A percentile compares a stretch with the other conserved stretches of the same genome.
phyloP scores from a whole-genome alignment of 139 green algal species.

The Coelastrella sp. region DNA sequence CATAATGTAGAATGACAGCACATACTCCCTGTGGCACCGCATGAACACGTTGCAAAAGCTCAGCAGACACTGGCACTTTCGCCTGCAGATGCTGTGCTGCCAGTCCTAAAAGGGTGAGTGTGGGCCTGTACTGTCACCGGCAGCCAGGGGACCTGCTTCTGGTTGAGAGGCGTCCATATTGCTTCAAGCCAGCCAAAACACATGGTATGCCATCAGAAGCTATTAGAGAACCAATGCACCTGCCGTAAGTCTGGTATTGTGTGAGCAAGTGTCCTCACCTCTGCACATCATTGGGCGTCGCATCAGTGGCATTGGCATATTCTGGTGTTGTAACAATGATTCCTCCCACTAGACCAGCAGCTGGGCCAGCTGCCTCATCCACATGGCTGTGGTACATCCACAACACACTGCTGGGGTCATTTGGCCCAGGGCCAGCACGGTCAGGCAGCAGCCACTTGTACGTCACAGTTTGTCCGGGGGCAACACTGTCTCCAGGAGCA shows the following conservation, averaged over 20 bases:
- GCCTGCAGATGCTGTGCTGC: too few species aligned
- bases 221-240: background rate
- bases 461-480: slow-evolving; percentile 38
- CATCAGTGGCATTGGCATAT: slow-evolving; percentile 36
- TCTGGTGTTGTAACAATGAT: slow-evolving; percentile 68
- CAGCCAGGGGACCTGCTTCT: too few species aligned
- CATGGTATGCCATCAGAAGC: background rate
- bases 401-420: slow-evolving; percentile 68
- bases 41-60: background rate
- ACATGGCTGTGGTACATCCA: slow-evolving; percentile 78
- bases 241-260: background rate
- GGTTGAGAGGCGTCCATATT: too few species aligned
- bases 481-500: slow-evolving; percentile 43
- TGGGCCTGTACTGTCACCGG: too few species aligned
- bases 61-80: background rate
- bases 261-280: background rate
- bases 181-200: background rate
- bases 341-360: slow-evolving; percentile 69
- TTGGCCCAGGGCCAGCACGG: slow-evolving; percentile 69
- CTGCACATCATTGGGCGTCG: slow-evolving; percentile 53
- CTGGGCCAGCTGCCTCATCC: slow-evolving; percentile 65
- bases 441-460: slow-evolving; percentile 76
- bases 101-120: too few species aligned
- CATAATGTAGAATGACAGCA: slow-evolving; percentile 61
- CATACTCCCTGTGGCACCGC: slow-evolving; percentile 48